These are phyloP conservation scores for Pseudomassariella vexata DNA, from an alignment of 2,329 filamentous ascomycete genomes.

Conservation along the genomic window DNA sequence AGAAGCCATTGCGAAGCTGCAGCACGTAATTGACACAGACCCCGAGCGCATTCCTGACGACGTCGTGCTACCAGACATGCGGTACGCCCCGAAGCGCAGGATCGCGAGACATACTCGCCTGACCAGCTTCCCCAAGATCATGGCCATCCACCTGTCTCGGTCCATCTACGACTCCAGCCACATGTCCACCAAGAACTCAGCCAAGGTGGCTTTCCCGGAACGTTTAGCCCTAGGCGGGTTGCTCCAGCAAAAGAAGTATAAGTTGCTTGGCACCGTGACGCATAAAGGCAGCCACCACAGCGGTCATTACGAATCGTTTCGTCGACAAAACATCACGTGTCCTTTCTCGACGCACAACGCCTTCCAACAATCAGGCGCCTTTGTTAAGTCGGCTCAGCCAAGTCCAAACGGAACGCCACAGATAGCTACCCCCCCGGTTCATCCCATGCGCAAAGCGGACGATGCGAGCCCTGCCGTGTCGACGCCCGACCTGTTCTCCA, in stretches of 20 bases:
- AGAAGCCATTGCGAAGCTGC: slow-evolving; percentile 58
- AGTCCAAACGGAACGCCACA: slow-evolving; percentile 14
- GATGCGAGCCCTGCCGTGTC: slow-evolving; percentile 37
- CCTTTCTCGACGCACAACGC: slow-evolving; percentile 79
- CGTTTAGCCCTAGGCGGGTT: slow-evolving; percentile 76
- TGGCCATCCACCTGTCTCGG: slow-evolving; percentile 86
- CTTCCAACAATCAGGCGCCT: slow-evolving; percentile 70
- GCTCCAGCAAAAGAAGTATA: slow-evolving; percentile 72
- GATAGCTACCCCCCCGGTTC: slow-evolving; percentile 41
- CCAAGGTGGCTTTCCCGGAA: slow-evolving; percentile 90
- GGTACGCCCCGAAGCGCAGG: slow-evolving; percentile 69
- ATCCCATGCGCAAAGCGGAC: slow-evolving; percentile 27
- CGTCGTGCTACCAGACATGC: slow-evolving; percentile 68
- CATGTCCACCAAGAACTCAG: slow-evolving; percentile 84
- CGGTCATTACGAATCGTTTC: slow-evolving; percentile 94
- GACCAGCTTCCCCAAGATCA: slow-evolving; percentile 78
- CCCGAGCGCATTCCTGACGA: slow-evolving; percentile 72
- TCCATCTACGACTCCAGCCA: slow-evolving; percentile 80
- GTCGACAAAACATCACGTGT: slow-evolving; percentile 72
- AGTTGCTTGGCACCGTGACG: slow-evolving; percentile 78
- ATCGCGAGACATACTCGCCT: slow-evolving; percentile 88
- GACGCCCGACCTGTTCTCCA: slow-evolving; percentile 40
- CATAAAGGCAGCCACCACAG: slow-evolving; percentile 95
- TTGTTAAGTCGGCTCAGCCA: slow-evolving; percentile 56
- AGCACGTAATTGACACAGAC: slow-evolving; percentile 67